A percentile compares a stretch with the other conserved stretches of the same genome.
phyloP scores from a whole-genome alignment of 768 basidiomycete species.

The Tulasnella sp. region DNA sequence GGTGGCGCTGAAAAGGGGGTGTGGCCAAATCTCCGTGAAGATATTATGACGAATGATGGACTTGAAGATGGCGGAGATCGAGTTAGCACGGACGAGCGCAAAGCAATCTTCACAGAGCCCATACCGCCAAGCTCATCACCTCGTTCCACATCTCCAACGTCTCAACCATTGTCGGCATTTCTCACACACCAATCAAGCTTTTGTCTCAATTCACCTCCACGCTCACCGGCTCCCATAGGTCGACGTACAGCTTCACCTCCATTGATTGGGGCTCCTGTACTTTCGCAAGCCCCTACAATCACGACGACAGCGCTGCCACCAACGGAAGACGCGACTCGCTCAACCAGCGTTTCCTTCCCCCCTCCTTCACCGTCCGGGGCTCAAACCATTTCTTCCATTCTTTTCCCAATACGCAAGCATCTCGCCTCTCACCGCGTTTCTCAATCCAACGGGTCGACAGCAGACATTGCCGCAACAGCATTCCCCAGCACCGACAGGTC shows the following conservation, averaged over 20 bases:
- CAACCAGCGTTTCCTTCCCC: neutral
- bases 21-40: neutral
- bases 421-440: neutral
- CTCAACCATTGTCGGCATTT: neutral
- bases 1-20: neutral
- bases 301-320: neutral
- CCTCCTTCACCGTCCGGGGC: neutral
- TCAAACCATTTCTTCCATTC: neutral
- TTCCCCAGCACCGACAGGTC: too few species aligned
- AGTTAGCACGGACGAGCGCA: neutral
- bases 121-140: too few species aligned
- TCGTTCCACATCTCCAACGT: neutral
- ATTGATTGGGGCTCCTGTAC: neutral
- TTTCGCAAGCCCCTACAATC: neutral
- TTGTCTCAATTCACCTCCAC: neutral
- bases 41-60: neutral
- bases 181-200: neutral
- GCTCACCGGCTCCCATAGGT: neutral
- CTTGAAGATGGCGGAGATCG: neutral
- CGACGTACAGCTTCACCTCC: neutral
- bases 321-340: neutral
- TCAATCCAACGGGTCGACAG: neutral
- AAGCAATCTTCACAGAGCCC: neutral
- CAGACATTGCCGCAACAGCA: neutral
- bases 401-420: neutral